Evolutionary conservation across 2,329 filamentous ascomycete genomes (phyloP).

Genomic region (Clarireedia sp.): DNA sequence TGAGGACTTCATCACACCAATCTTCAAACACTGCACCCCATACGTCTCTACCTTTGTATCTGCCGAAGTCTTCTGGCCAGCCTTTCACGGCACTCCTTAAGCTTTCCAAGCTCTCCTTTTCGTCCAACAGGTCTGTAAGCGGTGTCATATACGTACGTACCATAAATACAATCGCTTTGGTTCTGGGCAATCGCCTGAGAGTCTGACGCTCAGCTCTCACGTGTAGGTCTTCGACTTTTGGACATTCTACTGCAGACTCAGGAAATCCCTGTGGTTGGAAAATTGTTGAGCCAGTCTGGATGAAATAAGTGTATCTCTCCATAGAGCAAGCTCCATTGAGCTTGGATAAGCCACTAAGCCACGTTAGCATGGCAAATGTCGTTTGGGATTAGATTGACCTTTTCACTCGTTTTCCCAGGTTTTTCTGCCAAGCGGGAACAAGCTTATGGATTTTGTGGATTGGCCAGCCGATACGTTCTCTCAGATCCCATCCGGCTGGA

Average conservation of each 20-base stretch:
- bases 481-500: conserved; percentile 41
- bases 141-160: conserved; percentile 55
- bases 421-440: conserved; percentile 40
- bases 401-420: background rate
- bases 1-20: conserved; percentile 13
- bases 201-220: conserved; percentile 60
- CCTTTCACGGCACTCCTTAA: conserved; percentile 68
- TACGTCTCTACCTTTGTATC: conserved; percentile 68
- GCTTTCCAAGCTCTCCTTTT: conserved; percentile 65
- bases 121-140: conserved; percentile 43
- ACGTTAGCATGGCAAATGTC: background rate
- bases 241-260: conserved; percentile 36
- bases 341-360: background rate
- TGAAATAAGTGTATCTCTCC: conserved; percentile 66
- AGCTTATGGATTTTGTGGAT: conserved; percentile 37
- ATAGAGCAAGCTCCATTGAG: conserved; percentile 16
- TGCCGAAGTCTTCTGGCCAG: conserved; percentile 67
- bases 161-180: conserved; percentile 47
- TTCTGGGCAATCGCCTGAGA: conserved; percentile 46
- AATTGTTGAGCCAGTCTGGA: conserved; percentile 60
- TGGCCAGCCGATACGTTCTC: conserved; percentile 39
- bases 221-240: conserved; percentile 64
- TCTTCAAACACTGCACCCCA: conserved; percentile 57
- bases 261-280: conserved; percentile 27
- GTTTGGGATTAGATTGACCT: background rate